These are phyloP conservation scores for Hordeum vulgare DNA, from an alignment of 176 grass and related monocot species.

Conservation along the genomic window DNA sequence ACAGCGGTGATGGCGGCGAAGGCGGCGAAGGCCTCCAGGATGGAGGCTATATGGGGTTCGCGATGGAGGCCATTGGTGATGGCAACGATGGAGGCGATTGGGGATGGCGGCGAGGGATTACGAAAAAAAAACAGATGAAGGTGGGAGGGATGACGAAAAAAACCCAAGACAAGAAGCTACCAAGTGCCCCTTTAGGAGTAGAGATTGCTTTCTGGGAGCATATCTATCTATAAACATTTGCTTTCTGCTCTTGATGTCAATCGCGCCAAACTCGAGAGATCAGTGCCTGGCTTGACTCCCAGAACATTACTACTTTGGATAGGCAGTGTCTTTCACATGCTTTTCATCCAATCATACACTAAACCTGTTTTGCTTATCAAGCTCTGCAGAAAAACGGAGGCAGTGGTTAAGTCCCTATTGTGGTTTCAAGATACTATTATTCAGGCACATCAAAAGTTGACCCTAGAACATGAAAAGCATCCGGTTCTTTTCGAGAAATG, in stretches of 20 bases:
- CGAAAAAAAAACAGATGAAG: too few relatives aligned
- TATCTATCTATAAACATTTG: not conserved
- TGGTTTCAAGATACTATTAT: not conserved
- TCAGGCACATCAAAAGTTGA: not conserved
- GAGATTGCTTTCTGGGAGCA: too few relatives aligned
- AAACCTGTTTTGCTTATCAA: not conserved
- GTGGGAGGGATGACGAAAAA: too few relatives aligned
- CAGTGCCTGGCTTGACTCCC: not conserved
- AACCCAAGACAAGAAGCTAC: too few relatives aligned
- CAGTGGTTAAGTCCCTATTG: not conserved
- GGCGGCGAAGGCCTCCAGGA: too few relatives aligned
- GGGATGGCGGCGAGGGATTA: too few relatives aligned
- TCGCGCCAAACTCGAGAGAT: slow-evolving; percentile 13
- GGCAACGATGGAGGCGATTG: too few relatives aligned
- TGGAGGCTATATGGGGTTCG: too few relatives aligned
- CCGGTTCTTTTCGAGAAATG: not conserved
- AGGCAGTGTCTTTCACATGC: not conserved
- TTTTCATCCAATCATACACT: not conserved
- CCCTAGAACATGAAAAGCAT: not conserved
- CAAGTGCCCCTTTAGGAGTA: too few relatives aligned
- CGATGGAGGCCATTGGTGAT: too few relatives aligned
- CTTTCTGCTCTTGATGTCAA: not conserved
- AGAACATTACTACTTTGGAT: not conserved
- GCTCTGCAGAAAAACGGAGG: not conserved
- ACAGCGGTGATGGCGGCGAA: too few relatives aligned